phyloP scores from a whole-genome alignment of 495 filamentous ascomycete genomes.

The Neurospora tetraspora region DNA sequence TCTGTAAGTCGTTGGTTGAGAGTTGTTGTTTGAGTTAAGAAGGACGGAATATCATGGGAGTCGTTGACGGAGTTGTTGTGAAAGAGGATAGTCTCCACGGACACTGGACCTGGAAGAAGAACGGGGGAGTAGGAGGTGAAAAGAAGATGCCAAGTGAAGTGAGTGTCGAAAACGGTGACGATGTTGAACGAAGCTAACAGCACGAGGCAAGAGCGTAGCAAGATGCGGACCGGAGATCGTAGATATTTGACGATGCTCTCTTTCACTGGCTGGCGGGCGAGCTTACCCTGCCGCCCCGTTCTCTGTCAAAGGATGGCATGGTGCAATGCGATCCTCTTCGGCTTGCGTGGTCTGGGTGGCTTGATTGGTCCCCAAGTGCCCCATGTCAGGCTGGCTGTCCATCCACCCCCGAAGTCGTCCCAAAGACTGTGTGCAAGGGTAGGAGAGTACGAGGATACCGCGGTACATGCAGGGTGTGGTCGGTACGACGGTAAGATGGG shows the following conservation, averaged over 20 bases:
- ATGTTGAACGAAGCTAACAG: conserved; percentile 10
- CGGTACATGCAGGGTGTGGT: neutral
- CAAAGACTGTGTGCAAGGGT: neutral
- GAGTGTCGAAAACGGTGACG: conserved; percentile 25
- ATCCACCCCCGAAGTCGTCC: neutral
- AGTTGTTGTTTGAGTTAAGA: conserved; percentile 1
- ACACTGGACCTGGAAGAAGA: conserved; percentile 5
- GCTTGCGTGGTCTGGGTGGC: conserved; percentile 24
- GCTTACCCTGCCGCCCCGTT: conserved; percentile 23
- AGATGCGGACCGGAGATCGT: conserved; percentile 20
- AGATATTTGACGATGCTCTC: conserved; percentile 23
- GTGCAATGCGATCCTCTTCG: conserved; percentile 14
- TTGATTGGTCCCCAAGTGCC: conserved; percentile 21
- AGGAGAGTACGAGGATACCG: neutral
- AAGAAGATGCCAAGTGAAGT: conserved; percentile 7
- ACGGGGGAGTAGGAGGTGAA: conserved; percentile 10
- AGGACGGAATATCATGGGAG: neutral
- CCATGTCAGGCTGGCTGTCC: conserved; percentile 20
- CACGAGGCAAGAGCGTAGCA: conserved; percentile 13
- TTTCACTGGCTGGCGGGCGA: neutral
- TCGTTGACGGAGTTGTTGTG: neutral
- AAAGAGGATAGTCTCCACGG: conserved; percentile 6
- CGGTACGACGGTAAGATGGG: neutral
- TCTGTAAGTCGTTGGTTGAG: conserved; percentile 13
- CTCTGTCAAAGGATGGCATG: conserved; percentile 17